Evolutionary conservation across 768 basidiomycete genomes (phyloP), one percentile per base, ranked within the genome.

Genomic region (Boletus coccyginus): DNA sequence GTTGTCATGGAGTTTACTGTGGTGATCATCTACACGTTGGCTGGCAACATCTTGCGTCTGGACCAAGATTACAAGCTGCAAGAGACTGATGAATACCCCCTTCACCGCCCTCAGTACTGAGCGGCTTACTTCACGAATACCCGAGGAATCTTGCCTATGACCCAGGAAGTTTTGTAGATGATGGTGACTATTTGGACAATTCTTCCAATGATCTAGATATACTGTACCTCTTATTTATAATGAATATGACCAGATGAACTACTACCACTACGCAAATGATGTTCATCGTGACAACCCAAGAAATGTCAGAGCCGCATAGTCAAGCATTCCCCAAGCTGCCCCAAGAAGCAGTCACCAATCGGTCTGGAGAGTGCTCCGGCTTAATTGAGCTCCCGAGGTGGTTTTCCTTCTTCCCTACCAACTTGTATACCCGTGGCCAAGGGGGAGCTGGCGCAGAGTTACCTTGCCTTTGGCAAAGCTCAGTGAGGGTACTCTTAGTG

Each of bases 251-350:
- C 10, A 14, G 9, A 54, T 16, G 17, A 16, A 45, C 31, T 35
- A 27, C 31, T 32, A 6, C 24, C 7, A 21, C 17, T 14, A 16
- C 19, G 9, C 10, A 6, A 12, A 31, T 16, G 32, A 31, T 27
- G 6, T 19, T 45, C 21, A 44, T 33, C 6, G 16, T 33, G 6
- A 24, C 16, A 11, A 27, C 32, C 17, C 8, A 24, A 52, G 35
- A 58, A 56, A 73, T 88, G 84, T 88, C 62, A 68, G 85, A 81
- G 77, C 80, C 64, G 63, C 87, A 87, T 85, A 88, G 87, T 88
- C 87, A 85, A 88, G 85, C 84, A 76, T 73, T 74, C 77, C 74
- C 76, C 75, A 76, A 72, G 58, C 73, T 76, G 73, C 71, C 69
- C 67, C 60, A 50, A 65, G 67, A 68, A 53, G 64, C 65, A 66